Evolutionary conservation across 2,329 filamentous ascomycete genomes (phyloP).

Genomic region (Venturia effusa): DNA sequence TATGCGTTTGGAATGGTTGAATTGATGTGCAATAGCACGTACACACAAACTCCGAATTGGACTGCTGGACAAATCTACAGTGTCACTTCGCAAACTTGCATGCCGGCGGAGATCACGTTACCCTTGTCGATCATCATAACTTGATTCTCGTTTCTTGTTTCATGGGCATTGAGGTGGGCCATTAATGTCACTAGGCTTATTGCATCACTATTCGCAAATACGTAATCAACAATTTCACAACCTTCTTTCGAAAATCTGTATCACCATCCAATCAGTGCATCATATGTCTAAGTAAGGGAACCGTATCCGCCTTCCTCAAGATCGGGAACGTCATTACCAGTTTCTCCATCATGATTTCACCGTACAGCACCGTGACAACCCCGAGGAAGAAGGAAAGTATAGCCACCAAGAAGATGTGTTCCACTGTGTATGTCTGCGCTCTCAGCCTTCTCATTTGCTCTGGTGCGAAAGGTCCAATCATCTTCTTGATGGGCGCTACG

Average conservation of each 20-base stretch:
- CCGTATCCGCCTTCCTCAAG: neutral
- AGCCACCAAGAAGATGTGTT: neutral
- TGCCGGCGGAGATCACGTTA: conserved; percentile 3
- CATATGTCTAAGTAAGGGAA: neutral
- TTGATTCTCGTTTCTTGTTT: neutral
- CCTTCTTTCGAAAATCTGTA: too few relatives aligned
- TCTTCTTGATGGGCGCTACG: conserved; percentile 32
- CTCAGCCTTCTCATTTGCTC: conserved; percentile 5
- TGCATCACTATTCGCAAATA: too few relatives aligned
- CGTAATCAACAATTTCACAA: too few relatives aligned
- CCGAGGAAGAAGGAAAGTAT: conserved; percentile 3
- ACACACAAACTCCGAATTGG: conserved; percentile 12
- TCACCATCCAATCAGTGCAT: neutral
- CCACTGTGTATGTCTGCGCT: neutral
- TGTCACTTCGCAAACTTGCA: conserved; percentile 3
- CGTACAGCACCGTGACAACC: neutral
- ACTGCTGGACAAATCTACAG: conserved; percentile 13
- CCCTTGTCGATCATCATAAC: neutral
- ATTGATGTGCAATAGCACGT: neutral
- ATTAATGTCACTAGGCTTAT: too few relatives aligned
- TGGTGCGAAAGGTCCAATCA: conserved; percentile 27
- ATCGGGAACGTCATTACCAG: neutral
- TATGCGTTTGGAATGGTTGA: neutral
- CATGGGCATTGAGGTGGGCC: neutral
- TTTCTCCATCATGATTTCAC: neutral